phyloP scores from a whole-genome alignment of 768 basidiomycete genomes.

The Mycena capillaripes region DNA sequence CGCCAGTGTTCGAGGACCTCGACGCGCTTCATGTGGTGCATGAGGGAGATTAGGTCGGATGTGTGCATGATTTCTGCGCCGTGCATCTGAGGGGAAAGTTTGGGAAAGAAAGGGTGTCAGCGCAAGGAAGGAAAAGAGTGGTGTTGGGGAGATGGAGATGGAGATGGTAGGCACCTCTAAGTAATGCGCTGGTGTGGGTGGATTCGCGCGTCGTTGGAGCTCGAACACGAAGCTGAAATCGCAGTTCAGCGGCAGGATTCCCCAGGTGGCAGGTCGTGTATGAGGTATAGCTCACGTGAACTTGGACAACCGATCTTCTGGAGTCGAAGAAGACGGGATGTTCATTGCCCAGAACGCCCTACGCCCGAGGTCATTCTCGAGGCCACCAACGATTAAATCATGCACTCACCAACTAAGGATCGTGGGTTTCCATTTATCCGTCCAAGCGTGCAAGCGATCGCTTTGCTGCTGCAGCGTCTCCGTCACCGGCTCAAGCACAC shows the following conservation, averaged over 20 bases:
- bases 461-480: conserved; percentile 12
- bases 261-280: background rate
- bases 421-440: conserved; percentile 19
- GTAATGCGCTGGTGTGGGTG: conserved; percentile 15
- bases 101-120: too few relatives aligned
- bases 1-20: conserved; percentile 14
- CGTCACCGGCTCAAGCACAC: conserved; percentile 1
- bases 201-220: conserved; percentile 18
- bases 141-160: background rate
- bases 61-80: conserved; percentile 27
- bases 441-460: conserved; percentile 12
- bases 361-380: background rate
- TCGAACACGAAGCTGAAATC: conserved; percentile 23
- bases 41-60: conserved; percentile 9
- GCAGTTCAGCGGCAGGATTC: background rate
- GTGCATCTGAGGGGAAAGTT: conserved; percentile 8
- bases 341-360: conserved; percentile 29
- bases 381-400: background rate
- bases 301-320: conserved; percentile 15
- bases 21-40: conserved; percentile 13
- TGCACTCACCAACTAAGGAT: conserved; percentile 21
- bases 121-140: too few relatives aligned
- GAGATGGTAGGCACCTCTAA: conserved; percentile 1
- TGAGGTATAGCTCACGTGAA: conserved; percentile 11
- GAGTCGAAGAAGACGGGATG: conserved; percentile 21